Percentiles rank a stretch among this genome's conserved stretches.
Conservation (phyloP, 805 yeast genomes). For the Zygotorulaspora florentina region DNA sequence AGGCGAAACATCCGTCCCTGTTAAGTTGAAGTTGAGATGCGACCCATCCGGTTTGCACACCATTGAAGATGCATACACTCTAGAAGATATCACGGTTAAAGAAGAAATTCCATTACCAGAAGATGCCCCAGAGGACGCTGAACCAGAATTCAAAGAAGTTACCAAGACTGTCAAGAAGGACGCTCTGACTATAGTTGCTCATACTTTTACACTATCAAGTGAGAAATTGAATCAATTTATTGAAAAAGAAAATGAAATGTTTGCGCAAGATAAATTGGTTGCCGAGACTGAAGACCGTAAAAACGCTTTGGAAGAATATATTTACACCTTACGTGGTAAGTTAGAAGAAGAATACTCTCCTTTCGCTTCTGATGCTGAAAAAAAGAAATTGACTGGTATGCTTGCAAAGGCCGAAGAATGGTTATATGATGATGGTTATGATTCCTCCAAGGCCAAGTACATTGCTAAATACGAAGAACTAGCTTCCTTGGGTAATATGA, state of each 20-base stretch:
- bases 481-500: conserved; percentile 89
- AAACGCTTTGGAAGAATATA: conserved; percentile 97
- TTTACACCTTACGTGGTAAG: conserved; percentile 95
- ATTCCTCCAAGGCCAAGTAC: conserved; percentile 92
- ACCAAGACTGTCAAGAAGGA: conserved; percentile 92
- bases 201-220: conserved; percentile 59
- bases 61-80: conserved; percentile 90
- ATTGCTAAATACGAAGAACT: conserved; percentile 97
- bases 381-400: conserved; percentile 66
- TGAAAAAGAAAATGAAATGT: conserved; percentile 82
- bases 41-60: conserved; percentile 95
- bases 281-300: conserved; percentile 98
- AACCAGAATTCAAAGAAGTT: conserved; percentile 83
- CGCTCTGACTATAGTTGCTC: conserved; percentile 59
- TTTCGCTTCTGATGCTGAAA: conserved; percentile 90
- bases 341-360: conserved; percentile 84
- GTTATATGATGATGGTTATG: conserved; percentile 97
- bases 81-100: conserved; percentile 84
- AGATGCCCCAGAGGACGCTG: conserved; percentile 54
- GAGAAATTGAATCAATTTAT: conserved; percentile 53
- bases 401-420: conserved; percentile 91
- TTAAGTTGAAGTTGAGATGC: conserved; percentile 91
- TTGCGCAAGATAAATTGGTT: conserved; percentile 89
- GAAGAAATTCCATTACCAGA: conserved; percentile 67
- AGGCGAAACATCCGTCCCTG: conserved; percentile 74